Evolutionary conservation across 371 early-diverging fungal species (phyloP).

Genomic region (Lichtheimia ramosa): DNA sequence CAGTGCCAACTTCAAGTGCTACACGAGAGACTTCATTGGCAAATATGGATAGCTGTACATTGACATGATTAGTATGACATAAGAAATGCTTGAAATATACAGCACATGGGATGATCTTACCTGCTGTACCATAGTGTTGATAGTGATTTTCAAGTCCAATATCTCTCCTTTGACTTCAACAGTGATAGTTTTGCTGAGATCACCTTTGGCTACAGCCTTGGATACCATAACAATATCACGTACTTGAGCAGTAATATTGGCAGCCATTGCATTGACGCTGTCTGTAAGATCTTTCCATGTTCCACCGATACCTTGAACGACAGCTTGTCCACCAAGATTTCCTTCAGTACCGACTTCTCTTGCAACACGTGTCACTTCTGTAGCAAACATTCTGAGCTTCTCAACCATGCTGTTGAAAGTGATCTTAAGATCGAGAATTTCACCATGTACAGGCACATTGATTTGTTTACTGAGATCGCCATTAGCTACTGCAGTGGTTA

Average conservation of each 20-base stretch:
- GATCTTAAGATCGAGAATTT: slow-evolving; percentile 38
- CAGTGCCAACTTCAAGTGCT: slow-evolving; percentile 52
- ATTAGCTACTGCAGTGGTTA: slow-evolving; percentile 54
- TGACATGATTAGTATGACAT: background rate
- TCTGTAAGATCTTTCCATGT: slow-evolving; percentile 56
- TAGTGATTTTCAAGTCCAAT: slow-evolving; percentile 19
- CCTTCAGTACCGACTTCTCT: slow-evolving; percentile 55
- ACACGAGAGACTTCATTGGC: slow-evolving; percentile 30
- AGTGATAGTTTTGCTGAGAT: slow-evolving; percentile 64
- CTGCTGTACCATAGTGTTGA: slow-evolving; percentile 23
- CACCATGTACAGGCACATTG: slow-evolving; percentile 31
- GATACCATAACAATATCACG: slow-evolving; percentile 61
- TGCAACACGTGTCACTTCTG: slow-evolving; percentile 47
- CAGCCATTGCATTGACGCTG: slow-evolving; percentile 54
- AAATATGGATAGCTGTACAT: slow-evolving; percentile 9
- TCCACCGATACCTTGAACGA: slow-evolving; percentile 44
- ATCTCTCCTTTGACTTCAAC: slow-evolving; percentile 43
- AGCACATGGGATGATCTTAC: background rate
- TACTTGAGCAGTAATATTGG: slow-evolving; percentile 51
- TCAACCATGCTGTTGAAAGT: slow-evolving; percentile 50
- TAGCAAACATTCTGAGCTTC: slow-evolving; percentile 41
- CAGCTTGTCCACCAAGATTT: slow-evolving; percentile 41
- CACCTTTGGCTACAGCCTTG: slow-evolving; percentile 57
- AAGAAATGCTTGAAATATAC: background rate
- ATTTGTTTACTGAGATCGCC: slow-evolving; percentile 48